Base-by-base conservation (phyloP, 176 grass and related monocot genomes). In the Paspalum vaginatum region DNA sequence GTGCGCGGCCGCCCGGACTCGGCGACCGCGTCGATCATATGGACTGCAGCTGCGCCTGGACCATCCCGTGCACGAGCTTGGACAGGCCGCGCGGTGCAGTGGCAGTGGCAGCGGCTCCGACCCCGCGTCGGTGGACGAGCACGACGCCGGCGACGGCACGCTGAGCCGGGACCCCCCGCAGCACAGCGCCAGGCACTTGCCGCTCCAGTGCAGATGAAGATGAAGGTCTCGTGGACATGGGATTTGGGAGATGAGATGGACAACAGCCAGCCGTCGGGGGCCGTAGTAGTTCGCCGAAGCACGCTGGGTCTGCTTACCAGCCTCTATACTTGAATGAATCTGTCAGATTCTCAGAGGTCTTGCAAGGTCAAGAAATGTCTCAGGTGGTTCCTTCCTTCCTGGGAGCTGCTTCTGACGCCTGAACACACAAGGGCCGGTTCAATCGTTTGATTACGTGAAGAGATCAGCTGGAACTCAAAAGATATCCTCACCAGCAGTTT, bases 351-450 rank as follows among this genome's bases (percentile, higher is more conserved):
- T 82, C 78, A 79, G 87, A 92, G 96, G 96, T 98, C 96, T 98
- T 98, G 96, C 96, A 95, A 98, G 92, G 96, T 95, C 96, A 99
- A 99, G 96, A 99, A 99, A 88, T 98, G 51, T 87, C 88, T 55
- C 88, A 72, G 47, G 78, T 44, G 48, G 55, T 56, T 67, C 75
- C 86, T 46, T 83, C 70, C 18, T 84, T 71, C 52, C 66, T 41
- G 47, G 73, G 77, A 89, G 18, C 12, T 46, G 6, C 60, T 57
- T 86, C 74, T 27, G 81, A 75, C 45, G 32, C 67, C 17, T 73
- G 6, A 64, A 38, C 37, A 54, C 86, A 75, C 41, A 22, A 64
- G 76, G 32, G 32, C 32, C 32, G 15, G 53, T 58, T 43, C 80
- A 74, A 44, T 8, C 61, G n/a, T 79, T 81, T 43, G 56, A 75